Percentiles rank a stretch among this genome's conserved stretches.
Evolutionary conservation across 768 basidiomycete species (phyloP).

Genomic region (Leccinum barrowsii): DNA sequence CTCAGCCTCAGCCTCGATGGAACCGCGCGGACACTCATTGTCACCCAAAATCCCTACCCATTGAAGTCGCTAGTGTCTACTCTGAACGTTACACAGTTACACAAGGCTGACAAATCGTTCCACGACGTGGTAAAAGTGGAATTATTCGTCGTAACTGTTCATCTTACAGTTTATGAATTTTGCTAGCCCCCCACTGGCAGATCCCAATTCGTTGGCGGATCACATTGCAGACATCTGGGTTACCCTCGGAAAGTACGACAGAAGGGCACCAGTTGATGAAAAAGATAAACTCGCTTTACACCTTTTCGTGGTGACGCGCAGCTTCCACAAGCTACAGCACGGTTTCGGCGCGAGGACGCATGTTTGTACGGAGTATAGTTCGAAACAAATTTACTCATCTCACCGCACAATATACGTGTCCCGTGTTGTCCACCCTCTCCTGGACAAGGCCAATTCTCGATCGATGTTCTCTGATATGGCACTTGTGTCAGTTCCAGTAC

Average conservation of each 20-base stretch:
- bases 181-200: background rate
- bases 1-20: background rate
- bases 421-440: too few relatives aligned
- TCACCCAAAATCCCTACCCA: background rate
- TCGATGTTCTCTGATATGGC: too few relatives aligned
- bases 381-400: too few relatives aligned
- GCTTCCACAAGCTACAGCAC: background rate
- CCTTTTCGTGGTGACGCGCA: background rate
- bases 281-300: background rate
- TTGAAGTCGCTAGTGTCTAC: background rate
- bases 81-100: background rate
- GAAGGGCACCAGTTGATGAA: background rate
- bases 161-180: background rate
- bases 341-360: background rate
- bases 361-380: too few relatives aligned
- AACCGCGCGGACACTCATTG: background rate
- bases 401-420: too few relatives aligned
- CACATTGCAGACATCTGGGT: background rate
- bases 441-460: too few relatives aligned
- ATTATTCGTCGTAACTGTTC: background rate
- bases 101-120: background rate
- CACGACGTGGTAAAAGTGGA: background rate
- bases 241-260: background rate
- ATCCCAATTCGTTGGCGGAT: background rate
- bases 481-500: too few relatives aligned